These are phyloP conservation scores for Fusarium bulbicola DNA, from an alignment of 2,329 filamentous ascomycete genomes.

Conservation along the genomic window DNA sequence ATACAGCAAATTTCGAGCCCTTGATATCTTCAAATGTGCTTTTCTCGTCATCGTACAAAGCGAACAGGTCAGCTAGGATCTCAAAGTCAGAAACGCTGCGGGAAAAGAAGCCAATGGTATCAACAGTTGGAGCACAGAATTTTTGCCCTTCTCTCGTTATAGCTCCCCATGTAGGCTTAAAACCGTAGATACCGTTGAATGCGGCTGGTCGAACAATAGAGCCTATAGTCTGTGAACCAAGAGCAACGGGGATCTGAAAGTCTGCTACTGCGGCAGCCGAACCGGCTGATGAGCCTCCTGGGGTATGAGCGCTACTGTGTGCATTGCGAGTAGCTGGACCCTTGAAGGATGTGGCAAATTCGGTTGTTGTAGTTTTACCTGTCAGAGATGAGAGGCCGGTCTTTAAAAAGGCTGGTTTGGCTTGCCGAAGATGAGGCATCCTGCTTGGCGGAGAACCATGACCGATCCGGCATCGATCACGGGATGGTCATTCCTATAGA, in stretches of 20 bases:
- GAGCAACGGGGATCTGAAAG: constrained; percentile 66
- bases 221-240: constrained; percentile 74
- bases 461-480: constrained; percentile 62
- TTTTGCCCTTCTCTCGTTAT: constrained; percentile 70
- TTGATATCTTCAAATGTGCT: no score
- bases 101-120: constrained; percentile 70
- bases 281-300: constrained; percentile 73
- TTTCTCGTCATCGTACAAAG: constrained; percentile 60
- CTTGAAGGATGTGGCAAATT: constrained; percentile 63
- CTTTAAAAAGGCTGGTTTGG: constrained; percentile 51
- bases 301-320: constrained; percentile 68
- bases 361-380: constrained; percentile 54
- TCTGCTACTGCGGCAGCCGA: constrained; percentile 74
- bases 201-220: constrained; percentile 71
- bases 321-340: constrained; percentile 65
- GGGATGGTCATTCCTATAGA: constrained; percentile 57
- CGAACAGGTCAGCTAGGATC: constrained; percentile 63
- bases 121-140: constrained; percentile 65
- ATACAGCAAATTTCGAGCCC: constrained; percentile 65
- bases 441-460: constrained; percentile 59
- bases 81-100: constrained; percentile 67
- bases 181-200: constrained; percentile 70
- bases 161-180: constrained; percentile 73
- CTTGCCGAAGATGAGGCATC: constrained; percentile 61
- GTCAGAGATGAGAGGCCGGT: constrained; percentile 58